phyloP scores from a whole-genome alignment of 2,329 filamentous ascomycete species.

The Ascochyta rabiei region DNA sequence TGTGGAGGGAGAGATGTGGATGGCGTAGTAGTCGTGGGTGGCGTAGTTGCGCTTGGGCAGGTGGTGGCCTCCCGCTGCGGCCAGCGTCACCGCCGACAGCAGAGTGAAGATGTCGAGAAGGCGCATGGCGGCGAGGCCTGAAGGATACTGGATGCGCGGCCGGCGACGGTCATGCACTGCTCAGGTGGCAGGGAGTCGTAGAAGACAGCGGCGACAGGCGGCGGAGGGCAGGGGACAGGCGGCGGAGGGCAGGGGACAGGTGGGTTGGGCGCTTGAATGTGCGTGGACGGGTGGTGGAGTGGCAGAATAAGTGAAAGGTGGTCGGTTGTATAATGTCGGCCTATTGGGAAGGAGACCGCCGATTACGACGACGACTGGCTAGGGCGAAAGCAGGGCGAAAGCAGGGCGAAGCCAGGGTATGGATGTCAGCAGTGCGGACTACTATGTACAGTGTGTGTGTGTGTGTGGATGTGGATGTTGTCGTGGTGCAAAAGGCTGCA shows the following conservation, averaged over 20 bases:
- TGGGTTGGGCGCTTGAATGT: no score
- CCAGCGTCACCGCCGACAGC: conserved; percentile 43
- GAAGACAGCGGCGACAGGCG: background rate
- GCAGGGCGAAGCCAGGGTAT: no score
- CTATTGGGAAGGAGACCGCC: conserved; percentile 26
- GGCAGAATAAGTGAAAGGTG: conserved; percentile 6
- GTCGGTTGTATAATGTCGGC: conserved; percentile 15
- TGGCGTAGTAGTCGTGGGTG: conserved; percentile 87
- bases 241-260: background rate
- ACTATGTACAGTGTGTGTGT: no score
- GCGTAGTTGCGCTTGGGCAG: conserved; percentile 73
- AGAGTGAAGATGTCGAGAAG: conserved; percentile 55
- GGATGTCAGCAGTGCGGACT: no score
- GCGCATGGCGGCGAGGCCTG: conserved; percentile 39
- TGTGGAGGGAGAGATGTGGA: conserved; percentile 74
- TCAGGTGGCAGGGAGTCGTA: background rate
- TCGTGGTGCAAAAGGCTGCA: no score
- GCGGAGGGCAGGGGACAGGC: no score
- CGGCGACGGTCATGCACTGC: conserved; percentile 25
- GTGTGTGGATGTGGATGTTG: no score
- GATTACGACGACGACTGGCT: conserved; percentile 9
- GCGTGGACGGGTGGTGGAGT: background rate
- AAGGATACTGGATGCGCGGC: conserved; percentile 13
- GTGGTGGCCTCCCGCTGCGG: conserved; percentile 34
- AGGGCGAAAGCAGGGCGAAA: conserved; percentile 1